Conservation (phyloP, 1,284 basidiomycete genomes). For the Naganishia sp. region DNA sequence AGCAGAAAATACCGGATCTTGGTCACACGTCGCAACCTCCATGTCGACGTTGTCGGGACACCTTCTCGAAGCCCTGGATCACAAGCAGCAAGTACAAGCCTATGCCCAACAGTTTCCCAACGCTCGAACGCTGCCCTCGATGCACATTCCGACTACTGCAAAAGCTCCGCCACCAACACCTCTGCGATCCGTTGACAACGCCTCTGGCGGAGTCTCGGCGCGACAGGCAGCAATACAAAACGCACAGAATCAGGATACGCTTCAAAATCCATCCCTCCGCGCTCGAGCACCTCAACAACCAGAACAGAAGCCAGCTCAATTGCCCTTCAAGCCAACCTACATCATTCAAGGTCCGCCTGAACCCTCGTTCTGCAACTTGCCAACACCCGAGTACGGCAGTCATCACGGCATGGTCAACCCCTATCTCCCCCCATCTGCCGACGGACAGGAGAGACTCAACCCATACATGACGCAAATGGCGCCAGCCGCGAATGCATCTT, state of each 20-base stretch:
- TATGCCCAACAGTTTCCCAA: conserved; percentile 21
- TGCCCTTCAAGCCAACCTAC: conserved; percentile 28
- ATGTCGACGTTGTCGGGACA: conserved; percentile 44
- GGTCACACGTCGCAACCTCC: not conserved
- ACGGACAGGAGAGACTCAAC: conserved; percentile 1
- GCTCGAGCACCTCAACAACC: not conserved
- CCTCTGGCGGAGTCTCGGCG: conserved; percentile 36
- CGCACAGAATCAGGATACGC: conserved; percentile 7
- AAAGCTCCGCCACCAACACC: conserved; percentile 16
- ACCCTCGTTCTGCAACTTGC: not conserved
- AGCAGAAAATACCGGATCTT: too few species aligned
- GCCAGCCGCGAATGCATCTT: conserved; percentile 5
- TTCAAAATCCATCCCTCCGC: not conserved
- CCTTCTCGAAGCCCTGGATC: conserved; percentile 41
- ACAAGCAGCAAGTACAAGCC: conserved; percentile 29
- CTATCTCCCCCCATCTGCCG: not conserved
- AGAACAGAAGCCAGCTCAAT: conserved; percentile 9
- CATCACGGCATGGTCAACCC: conserved; percentile 16
- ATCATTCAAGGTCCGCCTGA: conserved; percentile 20
- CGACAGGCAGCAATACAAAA: conserved; percentile 1
- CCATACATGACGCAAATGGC: conserved; percentile 19
- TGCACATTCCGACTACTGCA: not conserved
- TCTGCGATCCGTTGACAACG: conserved; percentile 35
- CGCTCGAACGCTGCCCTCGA: not conserved
- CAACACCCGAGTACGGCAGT: conserved; percentile 7